Conservation (phyloP, 768 basidiomycete genomes). For the Agrocybe chaxingu region DNA sequence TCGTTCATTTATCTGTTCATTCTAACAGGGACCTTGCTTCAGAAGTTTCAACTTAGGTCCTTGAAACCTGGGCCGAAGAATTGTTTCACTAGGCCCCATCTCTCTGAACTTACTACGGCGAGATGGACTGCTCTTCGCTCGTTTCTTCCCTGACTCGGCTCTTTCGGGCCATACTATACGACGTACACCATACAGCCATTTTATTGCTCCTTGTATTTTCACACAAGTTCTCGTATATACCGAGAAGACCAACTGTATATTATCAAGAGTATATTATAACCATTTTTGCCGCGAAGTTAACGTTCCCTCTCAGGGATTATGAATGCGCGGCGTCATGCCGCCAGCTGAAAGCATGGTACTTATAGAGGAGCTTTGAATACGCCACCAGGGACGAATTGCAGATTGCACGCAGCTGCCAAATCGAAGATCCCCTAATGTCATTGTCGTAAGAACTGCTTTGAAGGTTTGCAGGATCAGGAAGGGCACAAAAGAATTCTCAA, state of each 20-base stretch:
- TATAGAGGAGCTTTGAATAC: too few species aligned
- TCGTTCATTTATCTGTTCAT: slow-evolving; percentile 43
- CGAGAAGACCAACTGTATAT: slow-evolving; percentile 35
- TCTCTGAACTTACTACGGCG: slow-evolving; percentile 1
- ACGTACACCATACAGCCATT: slow-evolving; percentile 8
- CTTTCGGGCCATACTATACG: slow-evolving; percentile 9
- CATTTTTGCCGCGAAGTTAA: slow-evolving; percentile 13
- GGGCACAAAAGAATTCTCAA: too few species aligned
- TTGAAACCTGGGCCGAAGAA: not conserved
- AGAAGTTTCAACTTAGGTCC: slow-evolving; percentile 10
- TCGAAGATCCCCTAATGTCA: too few species aligned
- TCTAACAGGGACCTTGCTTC: slow-evolving; percentile 30
- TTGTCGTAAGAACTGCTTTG: too few species aligned
- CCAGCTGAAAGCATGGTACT: too few species aligned
- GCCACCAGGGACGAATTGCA: too few species aligned
- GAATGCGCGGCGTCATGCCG: not conserved
- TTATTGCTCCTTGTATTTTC: slow-evolving; percentile 29
- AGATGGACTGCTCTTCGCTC: not conserved
- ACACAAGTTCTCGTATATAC: slow-evolving; percentile 26
- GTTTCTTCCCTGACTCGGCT: slow-evolving; percentile 6
- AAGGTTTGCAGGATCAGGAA: too few species aligned
- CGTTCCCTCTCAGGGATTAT: not conserved
- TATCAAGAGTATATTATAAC: slow-evolving; percentile 33
- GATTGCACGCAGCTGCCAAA: too few species aligned
- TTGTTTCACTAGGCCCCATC: slow-evolving; percentile 2